Conservation (phyloP, 2,329 filamentous ascomycete species). For the Trichoderma sp. region DNA sequence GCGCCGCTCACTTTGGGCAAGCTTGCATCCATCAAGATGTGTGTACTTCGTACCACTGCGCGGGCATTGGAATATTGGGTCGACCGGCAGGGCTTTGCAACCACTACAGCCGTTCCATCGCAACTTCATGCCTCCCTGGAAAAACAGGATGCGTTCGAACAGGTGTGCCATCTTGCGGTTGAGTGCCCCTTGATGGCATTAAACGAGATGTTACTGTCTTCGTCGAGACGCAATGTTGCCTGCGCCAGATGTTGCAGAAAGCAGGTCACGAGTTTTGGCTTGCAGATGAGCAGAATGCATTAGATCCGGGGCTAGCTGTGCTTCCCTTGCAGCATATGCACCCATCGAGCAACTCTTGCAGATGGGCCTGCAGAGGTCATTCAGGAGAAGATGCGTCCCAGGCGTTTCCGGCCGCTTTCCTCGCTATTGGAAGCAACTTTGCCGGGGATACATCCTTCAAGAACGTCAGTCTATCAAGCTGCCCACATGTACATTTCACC, state of each 20-base stretch:
- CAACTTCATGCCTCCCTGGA: not conserved
- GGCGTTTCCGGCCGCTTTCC: not conserved
- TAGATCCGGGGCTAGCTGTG: conserved; percentile 3
- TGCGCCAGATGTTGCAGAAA: conserved; percentile 1
- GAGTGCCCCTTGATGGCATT: not conserved
- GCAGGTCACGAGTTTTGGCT: conserved; percentile 1
- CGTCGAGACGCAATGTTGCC: conserved; percentile 8
- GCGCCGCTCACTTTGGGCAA: not conserved
- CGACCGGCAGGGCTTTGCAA: not conserved
- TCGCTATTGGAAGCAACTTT: not conserved
- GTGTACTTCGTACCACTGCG: not conserved
- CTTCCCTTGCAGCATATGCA: conserved; percentile 25
- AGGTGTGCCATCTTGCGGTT: not conserved
- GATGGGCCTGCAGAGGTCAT: not conserved
- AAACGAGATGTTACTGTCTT: not conserved
- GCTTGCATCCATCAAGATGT: not conserved
- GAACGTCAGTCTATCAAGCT: not conserved
- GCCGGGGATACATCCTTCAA: not conserved
- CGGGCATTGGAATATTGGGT: not conserved
- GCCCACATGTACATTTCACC: not conserved
- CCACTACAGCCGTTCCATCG: not conserved
- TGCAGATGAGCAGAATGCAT: conserved; percentile 19
- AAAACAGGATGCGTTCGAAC: not conserved
- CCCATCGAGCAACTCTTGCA: conserved; percentile 5
- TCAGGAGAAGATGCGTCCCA: not conserved